Percentiles rank a stretch among this genome's conserved stretches.
Conservation (phyloP, 2,329 filamentous ascomycete species). For the Helotiales sp. region DNA sequence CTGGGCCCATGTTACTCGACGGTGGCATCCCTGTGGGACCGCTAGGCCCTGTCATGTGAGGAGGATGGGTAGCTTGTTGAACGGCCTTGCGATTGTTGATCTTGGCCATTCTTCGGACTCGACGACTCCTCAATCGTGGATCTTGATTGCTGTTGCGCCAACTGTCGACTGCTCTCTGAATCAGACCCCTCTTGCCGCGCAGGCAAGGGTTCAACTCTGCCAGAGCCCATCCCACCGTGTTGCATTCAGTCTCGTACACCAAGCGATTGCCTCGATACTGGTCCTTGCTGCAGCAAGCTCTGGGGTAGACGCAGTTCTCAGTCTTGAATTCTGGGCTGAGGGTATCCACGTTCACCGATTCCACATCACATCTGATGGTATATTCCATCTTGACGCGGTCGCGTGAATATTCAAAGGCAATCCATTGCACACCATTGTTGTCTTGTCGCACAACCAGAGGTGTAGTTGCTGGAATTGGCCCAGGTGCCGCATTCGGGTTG, state of each 20-base stretch:
- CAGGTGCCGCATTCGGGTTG: conserved; percentile 89
- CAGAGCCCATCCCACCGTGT: conserved; percentile 98
- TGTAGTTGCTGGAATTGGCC: conserved; percentile 94
- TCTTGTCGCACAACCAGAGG: conserved; percentile 93
- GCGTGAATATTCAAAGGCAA: conserved; percentile 95
- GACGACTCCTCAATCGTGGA: conserved; percentile 81
- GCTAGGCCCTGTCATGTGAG: conserved; percentile 64
- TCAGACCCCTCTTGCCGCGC: conserved; percentile 90
- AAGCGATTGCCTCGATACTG: conserved; percentile 94
- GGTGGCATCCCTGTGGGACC: conserved; percentile 65
- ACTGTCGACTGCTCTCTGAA: conserved; percentile 95
- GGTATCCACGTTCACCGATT: conserved; percentile 89
- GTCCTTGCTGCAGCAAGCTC: conserved; percentile 92
- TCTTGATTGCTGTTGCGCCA: conserved; percentile 99
- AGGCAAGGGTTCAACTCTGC: conserved; percentile 90
- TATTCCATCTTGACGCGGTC: conserved; percentile 99
- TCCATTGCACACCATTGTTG: conserved; percentile 97
- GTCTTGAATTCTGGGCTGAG: conserved; percentile 89
- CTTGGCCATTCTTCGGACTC: conserved; percentile 94
- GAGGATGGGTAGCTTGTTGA: conserved; percentile 56
- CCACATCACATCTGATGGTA: conserved; percentile 95
- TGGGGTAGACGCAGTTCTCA: conserved; percentile 96
- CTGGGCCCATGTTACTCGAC: conserved; percentile 60
- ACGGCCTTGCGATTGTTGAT: conserved; percentile 83
- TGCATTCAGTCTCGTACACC: conserved; percentile 98